Evolutionary conservation across 2,329 filamentous ascomycete species (phyloP), one percentile per base, ranked within the genome.

Genomic region (Anisogramma anomala): DNA sequence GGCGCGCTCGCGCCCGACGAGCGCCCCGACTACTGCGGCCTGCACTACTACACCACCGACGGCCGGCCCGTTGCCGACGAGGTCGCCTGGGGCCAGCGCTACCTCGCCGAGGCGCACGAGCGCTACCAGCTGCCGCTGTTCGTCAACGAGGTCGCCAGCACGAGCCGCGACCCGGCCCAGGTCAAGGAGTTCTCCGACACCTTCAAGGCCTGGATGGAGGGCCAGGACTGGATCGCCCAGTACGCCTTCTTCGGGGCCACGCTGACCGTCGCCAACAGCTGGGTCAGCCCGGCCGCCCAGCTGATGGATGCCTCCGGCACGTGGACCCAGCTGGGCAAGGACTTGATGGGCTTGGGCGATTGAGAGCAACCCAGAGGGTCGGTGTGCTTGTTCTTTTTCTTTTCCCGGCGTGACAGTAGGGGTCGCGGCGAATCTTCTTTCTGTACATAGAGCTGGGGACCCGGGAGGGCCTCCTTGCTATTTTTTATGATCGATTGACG

Each of bases 231-330:
- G 55, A 49, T 69, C 18, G 55, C 55, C 42, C 63, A 68, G 49
- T 68, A 68, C 48, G 60, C 56, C 10, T 60, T 65, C 38, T 67
- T 66, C 46, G 64, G 63, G 20, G 66, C 64, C 47, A 65, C 65
- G 56, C 54, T 54, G 39, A 53, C 61, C 18, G 52, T 58, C 37
- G 62, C 64, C 9, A 64, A 68, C 47, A 52, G 50, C 41, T 69
- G 64, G 51, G 65, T 68, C 15, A 68, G 65, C 47, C 64, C 63
- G 0, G 59, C 56, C 27, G 65, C 65, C 19, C 63, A 66, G 52
- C 56, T 69, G 47, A 63, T 69, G 63, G 62, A 65, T 35, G 42
- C 43, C 8, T 54, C 65, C 41, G 65, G 63, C 3, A 53, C 51
- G 15, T 64, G 65, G 36, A 68, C 58, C 7, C 43, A 51, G 19